These are phyloP conservation scores for Osmanthus fragrans DNA, from an alignment of 257 asterid species.

Conservation along the genomic window DNA sequence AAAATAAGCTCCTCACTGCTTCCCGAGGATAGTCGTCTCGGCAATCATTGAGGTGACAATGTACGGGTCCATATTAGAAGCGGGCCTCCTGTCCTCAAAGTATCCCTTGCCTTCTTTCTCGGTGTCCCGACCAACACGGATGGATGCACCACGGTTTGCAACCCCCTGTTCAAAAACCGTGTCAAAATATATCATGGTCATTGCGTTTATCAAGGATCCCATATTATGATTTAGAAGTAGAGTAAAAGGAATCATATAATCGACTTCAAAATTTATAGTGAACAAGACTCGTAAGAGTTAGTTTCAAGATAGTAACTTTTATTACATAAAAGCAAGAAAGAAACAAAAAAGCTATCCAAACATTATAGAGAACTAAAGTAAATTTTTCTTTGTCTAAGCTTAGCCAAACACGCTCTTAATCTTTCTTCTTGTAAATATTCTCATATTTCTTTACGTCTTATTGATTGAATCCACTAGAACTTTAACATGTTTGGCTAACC, in stretches of 20 bases:
- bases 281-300: neutral
- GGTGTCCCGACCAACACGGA: conserved; percentile 23
- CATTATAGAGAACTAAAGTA: neutral
- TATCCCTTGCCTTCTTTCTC: conserved; percentile 27
- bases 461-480: neutral
- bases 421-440: neutral
- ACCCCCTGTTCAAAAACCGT: conserved; percentile 8
- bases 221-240: neutral
- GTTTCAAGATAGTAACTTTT: neutral
- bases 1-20: neutral
- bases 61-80: conserved; percentile 26
- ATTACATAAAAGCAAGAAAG: neutral
- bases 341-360: neutral
- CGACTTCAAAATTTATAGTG: too few relatives aligned
- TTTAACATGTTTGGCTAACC: neutral
- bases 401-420: neutral
- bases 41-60: conserved; percentile 26
- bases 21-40: conserved; percentile 17
- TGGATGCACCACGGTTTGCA: conserved; percentile 21
- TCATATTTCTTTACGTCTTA: neutral
- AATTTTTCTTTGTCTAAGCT: neutral
- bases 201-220: neutral
- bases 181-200: neutral
- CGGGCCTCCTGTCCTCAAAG: conserved; percentile 24
- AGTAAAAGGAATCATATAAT: too few relatives aligned